A percentile compares a stretch with the other conserved stretches of the same genome.
Evolutionary conservation across 2,329 filamentous ascomycete species (phyloP).

Genomic region (Coniochaeta sp.): DNA sequence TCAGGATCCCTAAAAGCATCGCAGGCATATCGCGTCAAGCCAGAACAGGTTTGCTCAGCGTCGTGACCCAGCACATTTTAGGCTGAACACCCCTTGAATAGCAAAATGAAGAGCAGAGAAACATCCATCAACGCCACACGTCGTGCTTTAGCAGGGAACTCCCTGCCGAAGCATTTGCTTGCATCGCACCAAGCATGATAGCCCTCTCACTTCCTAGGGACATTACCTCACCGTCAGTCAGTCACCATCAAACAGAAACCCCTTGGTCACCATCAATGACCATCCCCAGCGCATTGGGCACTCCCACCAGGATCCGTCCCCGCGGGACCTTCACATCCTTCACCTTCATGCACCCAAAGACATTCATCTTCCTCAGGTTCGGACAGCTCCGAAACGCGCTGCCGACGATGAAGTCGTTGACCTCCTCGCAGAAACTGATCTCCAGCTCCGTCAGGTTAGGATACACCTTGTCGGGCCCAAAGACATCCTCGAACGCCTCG

Average conservation of each 20-base stretch:
- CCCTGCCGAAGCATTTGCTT: background rate
- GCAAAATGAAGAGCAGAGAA: background rate
- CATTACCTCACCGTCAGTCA: background rate
- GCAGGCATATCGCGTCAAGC: background rate
- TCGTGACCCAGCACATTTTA: background rate
- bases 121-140: background rate
- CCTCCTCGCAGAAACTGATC: constrained; percentile 65
- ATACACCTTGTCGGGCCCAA: constrained; percentile 54
- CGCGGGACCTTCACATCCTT: constrained; percentile 43
- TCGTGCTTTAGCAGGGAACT: background rate
- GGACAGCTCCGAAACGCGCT: constrained; percentile 59
- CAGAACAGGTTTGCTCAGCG: background rate
- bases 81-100: background rate
- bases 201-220: too few relatives aligned
- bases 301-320: constrained; percentile 48
- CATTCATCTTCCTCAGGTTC: constrained; percentile 48
- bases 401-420: constrained; percentile 58
- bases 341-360: constrained; percentile 60
- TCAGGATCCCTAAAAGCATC: background rate
- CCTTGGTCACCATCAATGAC: constrained; percentile 43
- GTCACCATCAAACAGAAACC: background rate
- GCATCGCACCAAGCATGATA: background rate
- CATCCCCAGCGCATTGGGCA: constrained; percentile 53
- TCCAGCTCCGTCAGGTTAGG: constrained; percentile 65
- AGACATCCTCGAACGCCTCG: constrained; percentile 66